These are phyloP conservation scores for Prunus salicina DNA, from an alignment of 306 rosid genomes.

Conservation along the genomic window DNA sequence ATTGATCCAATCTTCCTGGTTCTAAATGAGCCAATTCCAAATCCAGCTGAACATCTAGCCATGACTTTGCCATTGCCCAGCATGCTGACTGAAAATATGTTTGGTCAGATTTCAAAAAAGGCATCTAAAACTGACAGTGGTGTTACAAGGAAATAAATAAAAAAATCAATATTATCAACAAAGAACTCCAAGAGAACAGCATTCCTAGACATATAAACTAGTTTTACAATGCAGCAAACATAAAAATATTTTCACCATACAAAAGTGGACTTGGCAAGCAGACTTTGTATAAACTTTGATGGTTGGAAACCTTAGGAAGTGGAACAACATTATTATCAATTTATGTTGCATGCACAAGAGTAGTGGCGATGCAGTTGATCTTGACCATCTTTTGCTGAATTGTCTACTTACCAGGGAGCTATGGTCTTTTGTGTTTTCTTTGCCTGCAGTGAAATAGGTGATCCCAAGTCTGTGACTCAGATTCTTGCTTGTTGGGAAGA, in stretches of 20 bases:
- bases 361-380: not conserved
- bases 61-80: conserved; percentile 98
- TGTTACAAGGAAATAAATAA: conserved; percentile 4
- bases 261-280: not conserved
- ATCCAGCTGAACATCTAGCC: conserved; percentile 91
- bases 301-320: not conserved
- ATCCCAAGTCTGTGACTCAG: not conserved
- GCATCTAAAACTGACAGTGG: conserved; percentile 19
- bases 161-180: conserved; percentile 6
- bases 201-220: not conserved
- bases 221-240: not conserved
- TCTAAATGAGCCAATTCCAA: conserved; percentile 63
- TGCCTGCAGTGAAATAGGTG: not conserved
- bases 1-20: conserved; percentile 64
- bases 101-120: conserved; percentile 21
- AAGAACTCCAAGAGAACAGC: not conserved
- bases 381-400: not conserved
- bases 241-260: not conserved
- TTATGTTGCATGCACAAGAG: not conserved
- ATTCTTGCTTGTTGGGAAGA: not conserved
- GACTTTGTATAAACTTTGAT: not conserved
- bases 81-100: conserved; percentile 79
- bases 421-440: not conserved
- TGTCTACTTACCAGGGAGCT: not conserved
- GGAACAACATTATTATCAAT: not conserved